Evolutionary conservation across 768 basidiomycete species (phyloP).

Genomic region (Aureoboletus auriporus): DNA sequence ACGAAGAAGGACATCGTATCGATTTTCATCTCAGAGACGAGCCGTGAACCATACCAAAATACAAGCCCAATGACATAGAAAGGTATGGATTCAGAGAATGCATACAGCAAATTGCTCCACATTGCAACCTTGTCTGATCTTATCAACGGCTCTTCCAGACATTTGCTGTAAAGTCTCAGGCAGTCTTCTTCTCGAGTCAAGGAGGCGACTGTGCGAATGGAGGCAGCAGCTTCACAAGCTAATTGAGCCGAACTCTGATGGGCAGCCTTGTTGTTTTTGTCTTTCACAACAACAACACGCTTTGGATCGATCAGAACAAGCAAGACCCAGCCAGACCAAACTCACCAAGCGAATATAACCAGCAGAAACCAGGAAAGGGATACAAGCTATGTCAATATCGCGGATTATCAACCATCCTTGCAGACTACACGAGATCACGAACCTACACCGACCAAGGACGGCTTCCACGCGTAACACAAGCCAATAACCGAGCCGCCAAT

Average conservation of each 20-base stretch:
- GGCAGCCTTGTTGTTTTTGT: constrained; percentile 69
- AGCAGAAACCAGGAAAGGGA: no score
- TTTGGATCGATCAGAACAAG: constrained; percentile 21
- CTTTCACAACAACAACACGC: constrained; percentile 86
- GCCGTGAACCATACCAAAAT: constrained; percentile 71
- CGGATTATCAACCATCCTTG: neutral
- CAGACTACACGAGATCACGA: neutral
- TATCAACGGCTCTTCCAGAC: constrained; percentile 61
- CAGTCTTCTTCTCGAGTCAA: constrained; percentile 87
- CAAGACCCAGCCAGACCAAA: neutral
- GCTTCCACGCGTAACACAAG: constrained; percentile 70
- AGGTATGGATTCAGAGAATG: constrained; percentile 66
- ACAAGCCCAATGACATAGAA: constrained; percentile 84
- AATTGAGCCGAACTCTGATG: constrained; percentile 82
- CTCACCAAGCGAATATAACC: constrained; percentile 58
- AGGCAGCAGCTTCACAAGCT: constrained; percentile 86
- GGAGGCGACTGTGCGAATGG: constrained; percentile 88
- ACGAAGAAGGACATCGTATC: constrained; percentile 73
- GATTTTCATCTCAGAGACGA: constrained; percentile 54
- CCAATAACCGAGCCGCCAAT: constrained; percentile 73
- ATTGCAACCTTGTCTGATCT: constrained; percentile 62
- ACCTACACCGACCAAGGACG: constrained; percentile 74
- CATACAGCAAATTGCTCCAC: constrained; percentile 63
- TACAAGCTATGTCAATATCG: constrained; percentile 29
- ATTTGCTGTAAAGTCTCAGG: constrained; percentile 55